Conservation (phyloP, 495 filamentous ascomycete genomes). For the Pyronema domesticum region DNA sequence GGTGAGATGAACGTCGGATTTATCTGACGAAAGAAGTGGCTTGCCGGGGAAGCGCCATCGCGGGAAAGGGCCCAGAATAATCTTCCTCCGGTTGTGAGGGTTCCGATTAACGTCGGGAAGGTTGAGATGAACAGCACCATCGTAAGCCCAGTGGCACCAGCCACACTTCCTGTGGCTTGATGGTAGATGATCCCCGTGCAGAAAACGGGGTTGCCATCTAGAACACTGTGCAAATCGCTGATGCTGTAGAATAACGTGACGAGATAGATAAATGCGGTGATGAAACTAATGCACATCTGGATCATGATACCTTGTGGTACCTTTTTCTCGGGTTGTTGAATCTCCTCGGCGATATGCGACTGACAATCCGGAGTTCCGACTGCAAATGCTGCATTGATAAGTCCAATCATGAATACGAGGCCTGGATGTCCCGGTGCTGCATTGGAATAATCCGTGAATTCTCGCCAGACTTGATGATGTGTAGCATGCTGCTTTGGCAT, state of each 20-base stretch:
- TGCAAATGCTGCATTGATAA: conserved; percentile 72
- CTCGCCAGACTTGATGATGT: conserved; percentile 42
- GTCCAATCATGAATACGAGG: conserved; percentile 61
- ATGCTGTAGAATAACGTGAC: conserved; percentile 59
- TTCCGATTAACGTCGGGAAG: conserved; percentile 44
- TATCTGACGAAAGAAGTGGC: conserved; percentile 31
- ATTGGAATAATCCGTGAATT: conserved; percentile 49
- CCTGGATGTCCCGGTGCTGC: conserved; percentile 40
- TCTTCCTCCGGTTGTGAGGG: conserved; percentile 59
- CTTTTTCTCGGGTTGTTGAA: conserved; percentile 46
- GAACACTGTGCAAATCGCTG: conserved; percentile 42
- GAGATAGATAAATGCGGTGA: conserved; percentile 52
- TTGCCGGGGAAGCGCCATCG: conserved; percentile 46
- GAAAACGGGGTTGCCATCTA: conserved; percentile 40
- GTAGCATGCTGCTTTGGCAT: conserved; percentile 49
- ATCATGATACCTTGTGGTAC: conserved; percentile 45
- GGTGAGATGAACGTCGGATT: conserved; percentile 42
- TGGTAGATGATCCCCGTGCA: conserved; percentile 63
- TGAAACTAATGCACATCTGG: conserved; percentile 41
- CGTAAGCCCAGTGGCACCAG: conserved; percentile 30
- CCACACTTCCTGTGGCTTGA: conserved; percentile 52
- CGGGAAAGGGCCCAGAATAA: conserved; percentile 70
- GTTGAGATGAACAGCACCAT: conserved; percentile 48
- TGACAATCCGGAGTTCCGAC: conserved; percentile 65
- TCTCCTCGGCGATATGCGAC: conserved; percentile 67